These are phyloP conservation scores for Cladosporium sp. DNA, from an alignment of 2,329 filamentous ascomycete genomes.

Conservation along the genomic window DNA sequence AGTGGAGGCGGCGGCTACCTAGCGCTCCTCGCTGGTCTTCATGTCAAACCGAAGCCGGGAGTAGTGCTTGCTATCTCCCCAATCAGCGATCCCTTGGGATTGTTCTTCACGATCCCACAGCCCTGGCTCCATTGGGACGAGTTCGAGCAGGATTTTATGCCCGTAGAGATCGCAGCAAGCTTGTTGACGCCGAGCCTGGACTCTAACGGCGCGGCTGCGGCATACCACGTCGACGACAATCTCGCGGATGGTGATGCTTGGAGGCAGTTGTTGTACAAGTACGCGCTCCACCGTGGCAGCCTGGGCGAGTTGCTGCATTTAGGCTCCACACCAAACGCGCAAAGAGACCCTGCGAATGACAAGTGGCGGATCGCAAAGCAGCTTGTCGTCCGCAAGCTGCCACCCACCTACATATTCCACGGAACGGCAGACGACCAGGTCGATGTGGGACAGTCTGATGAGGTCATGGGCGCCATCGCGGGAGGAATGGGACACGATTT, in stretches of 20 bases:
- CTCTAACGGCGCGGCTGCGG: conserved; percentile 27
- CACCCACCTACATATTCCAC: conserved; percentile 35
- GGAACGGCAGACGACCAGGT: conserved; percentile 33
- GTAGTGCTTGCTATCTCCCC: conserved; percentile 38
- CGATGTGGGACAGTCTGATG: conserved; percentile 36
- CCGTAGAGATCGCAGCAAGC: too few species aligned
- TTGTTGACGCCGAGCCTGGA: conserved; percentile 22
- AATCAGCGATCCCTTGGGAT: conserved; percentile 37
- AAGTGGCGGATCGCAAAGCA: conserved; percentile 32
- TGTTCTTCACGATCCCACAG: conserved; percentile 31
- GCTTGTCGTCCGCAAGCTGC: conserved; percentile 27
- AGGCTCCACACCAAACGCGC: neutral
- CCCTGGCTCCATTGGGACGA: conserved; percentile 17
- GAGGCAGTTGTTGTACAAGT: conserved; percentile 31
- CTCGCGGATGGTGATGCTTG: neutral
- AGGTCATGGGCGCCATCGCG: conserved; percentile 30
- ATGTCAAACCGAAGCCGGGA: conserved; percentile 35
- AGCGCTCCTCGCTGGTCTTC: conserved; percentile 35
- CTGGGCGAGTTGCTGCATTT: conserved; percentile 29
- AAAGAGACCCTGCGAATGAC: conserved; percentile 26
- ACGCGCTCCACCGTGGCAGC: conserved; percentile 34
- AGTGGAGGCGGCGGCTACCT: conserved; percentile 38
- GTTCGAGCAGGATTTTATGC: too few species aligned
- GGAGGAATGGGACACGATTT: neutral
- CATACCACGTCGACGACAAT: conserved; percentile 29